Conservation (phyloP, 805 yeast species). For the Lipomyces yamadae region DNA sequence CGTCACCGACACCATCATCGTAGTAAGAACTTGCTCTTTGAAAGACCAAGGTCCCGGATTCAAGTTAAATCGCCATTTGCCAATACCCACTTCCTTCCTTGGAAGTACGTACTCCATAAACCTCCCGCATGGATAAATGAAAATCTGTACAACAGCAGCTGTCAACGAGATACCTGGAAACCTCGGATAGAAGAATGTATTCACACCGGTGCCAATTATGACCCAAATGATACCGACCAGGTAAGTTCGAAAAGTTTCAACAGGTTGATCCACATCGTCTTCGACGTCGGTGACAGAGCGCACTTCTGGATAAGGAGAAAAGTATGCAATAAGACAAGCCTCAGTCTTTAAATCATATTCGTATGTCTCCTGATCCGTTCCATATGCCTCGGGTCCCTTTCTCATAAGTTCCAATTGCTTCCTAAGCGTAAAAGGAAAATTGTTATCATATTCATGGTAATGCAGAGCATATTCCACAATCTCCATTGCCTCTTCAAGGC, state of each 20-base stretch:
- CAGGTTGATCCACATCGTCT: constrained; percentile 57
- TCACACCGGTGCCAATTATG: constrained; percentile 61
- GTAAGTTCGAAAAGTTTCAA: constrained; percentile 64
- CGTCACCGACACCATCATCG: constrained; percentile 45
- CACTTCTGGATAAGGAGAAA: constrained; percentile 71
- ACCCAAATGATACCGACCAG: constrained; percentile 58
- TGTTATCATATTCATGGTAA: constrained; percentile 20
- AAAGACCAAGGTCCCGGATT: constrained; percentile 69
- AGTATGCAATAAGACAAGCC: constrained; percentile 51
- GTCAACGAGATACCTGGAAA: constrained; percentile 60
- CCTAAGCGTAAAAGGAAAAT: constrained; percentile 7
- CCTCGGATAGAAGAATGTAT: constrained; percentile 63
- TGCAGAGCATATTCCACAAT: constrained; percentile 9
- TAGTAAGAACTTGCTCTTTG: constrained; percentile 70
- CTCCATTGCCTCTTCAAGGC: constrained; percentile 49
- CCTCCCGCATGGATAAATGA: constrained; percentile 63
- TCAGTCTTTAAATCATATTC: constrained; percentile 39
- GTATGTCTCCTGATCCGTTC: constrained; percentile 12
- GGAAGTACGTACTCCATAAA: constrained; percentile 52
- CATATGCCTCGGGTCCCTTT: constrained; percentile 18
- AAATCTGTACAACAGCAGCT: constrained; percentile 66
- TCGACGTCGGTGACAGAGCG: constrained; percentile 63
- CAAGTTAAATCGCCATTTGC: constrained; percentile 51
- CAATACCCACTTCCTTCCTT: constrained; percentile 50
- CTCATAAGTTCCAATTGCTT: constrained; percentile 9